Evolutionary conservation across 73 alveolate species (phyloP).

Genomic region (Uronychia binucleata): DNA sequence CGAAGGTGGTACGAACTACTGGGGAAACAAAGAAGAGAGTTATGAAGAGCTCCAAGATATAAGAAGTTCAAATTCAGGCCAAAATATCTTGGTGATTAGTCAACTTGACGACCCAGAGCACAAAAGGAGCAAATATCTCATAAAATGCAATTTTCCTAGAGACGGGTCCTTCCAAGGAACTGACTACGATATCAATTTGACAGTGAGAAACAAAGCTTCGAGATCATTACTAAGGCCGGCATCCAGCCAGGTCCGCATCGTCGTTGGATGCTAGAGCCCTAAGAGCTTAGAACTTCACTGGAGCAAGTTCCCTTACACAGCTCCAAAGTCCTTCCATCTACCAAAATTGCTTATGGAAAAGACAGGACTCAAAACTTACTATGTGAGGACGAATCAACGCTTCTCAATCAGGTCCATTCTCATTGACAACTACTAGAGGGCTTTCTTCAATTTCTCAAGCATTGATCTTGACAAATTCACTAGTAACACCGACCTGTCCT

Average conservation of each 20-base stretch:
- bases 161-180: background rate
- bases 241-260: background rate
- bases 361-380: slow-evolving; percentile 5
- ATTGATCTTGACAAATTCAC: background rate
- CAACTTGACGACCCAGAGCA: background rate
- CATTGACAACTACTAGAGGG: slow-evolving; percentile 13
- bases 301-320: slow-evolving; percentile 19
- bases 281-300: slow-evolving; percentile 9
- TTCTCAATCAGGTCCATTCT: slow-evolving; percentile 25
- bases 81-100: background rate
- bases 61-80: background rate
- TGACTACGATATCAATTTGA: background rate
- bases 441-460: slow-evolving; percentile 29
- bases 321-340: background rate
- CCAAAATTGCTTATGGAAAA: slow-evolving; percentile 10
- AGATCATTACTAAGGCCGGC: slow-evolving; percentile 24
- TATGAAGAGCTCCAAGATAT: slow-evolving; percentile 6
- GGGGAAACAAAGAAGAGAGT: slow-evolving; percentile 59
- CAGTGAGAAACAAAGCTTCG: slow-evolving; percentile 11
- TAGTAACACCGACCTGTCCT: background rate
- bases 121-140: background rate
- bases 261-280: slow-evolving; percentile 8
- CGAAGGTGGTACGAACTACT: slow-evolving; percentile 59
- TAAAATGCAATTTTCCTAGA: background rate
- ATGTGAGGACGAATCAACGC: slow-evolving; percentile 15